Percentiles rank a stretch among this genome's conserved stretches.
Evolutionary conservation across 306 rosid genomes (phyloP).

Genomic region (Citrullus amarus): DNA sequence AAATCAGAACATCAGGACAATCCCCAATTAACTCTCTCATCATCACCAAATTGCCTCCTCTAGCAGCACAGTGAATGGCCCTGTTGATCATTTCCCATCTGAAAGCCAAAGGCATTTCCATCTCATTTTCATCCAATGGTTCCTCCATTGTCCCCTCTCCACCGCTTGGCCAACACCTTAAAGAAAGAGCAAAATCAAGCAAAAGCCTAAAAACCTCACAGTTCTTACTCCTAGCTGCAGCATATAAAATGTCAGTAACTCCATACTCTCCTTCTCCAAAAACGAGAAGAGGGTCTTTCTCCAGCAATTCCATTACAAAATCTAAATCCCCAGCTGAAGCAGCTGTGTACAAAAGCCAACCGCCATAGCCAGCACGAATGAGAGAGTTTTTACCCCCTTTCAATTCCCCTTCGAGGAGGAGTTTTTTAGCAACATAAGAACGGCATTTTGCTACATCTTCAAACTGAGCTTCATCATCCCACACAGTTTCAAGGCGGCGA

Average conservation of each 20-base stretch:
- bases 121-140: slow-evolving; percentile 22
- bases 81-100: slow-evolving; percentile 64
- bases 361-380: slow-evolving; percentile 82
- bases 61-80: slow-evolving; percentile 70
- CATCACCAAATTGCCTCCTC: slow-evolving; percentile 82
- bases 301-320: slow-evolving; percentile 46
- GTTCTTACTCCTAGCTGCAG: slow-evolving; percentile 68
- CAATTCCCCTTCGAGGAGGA: slow-evolving; percentile 43
- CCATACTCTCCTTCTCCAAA: slow-evolving; percentile 93
- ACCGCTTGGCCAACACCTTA: slow-evolving; percentile 20
- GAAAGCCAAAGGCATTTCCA: slow-evolving; percentile 22
- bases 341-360: slow-evolving; percentile 93
- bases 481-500: slow-evolving; percentile 87
- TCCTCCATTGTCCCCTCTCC: slow-evolving; percentile 14
- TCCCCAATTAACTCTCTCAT: slow-evolving; percentile 36
- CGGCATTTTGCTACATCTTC: slow-evolving; percentile 56
- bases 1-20: slow-evolving; percentile 28
- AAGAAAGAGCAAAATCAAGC: slow-evolving; percentile 38
- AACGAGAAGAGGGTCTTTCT: slow-evolving; percentile 45
- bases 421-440: slow-evolving; percentile 50
- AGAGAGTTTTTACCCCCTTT: slow-evolving; percentile 44
- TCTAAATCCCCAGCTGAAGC: slow-evolving; percentile 77
- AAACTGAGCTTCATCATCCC: slow-evolving; percentile 66
- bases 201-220: slow-evolving; percentile 47
- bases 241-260: slow-evolving; percentile 67